Base-by-base conservation (phyloP, 495 filamentous ascomycete genomes). In the Hypoxylon lienhwacheense region DNA sequence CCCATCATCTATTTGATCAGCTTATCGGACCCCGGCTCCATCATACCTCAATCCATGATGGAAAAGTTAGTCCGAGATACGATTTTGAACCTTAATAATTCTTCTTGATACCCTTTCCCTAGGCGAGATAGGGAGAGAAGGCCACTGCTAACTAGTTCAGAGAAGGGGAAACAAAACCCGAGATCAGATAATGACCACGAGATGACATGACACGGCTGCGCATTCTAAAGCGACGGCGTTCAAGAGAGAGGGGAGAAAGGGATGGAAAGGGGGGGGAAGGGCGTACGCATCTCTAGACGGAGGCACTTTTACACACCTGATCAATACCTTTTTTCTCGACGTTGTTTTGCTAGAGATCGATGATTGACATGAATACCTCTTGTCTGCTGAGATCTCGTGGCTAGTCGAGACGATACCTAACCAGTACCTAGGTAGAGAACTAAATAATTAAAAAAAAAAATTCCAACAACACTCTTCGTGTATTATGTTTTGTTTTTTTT, bases 161-260 rank as follows among this genome's bases (percentile, higher is more conserved):
- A 35, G 25, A 26, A 7, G 12, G n/a, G 11, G 7, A n/a, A 31
- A 17, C 17, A 15, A 44, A 29, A 40, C 20, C n/a, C 14, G 8
- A n/a, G n/a, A n/a, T n/a, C n/a, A n/a, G n/a, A n/a, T n/a, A n/a
- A n/a, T n/a, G n/a, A n/a, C n/a, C n/a, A n/a, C n/a, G n/a, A n/a
- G n/a, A n/a, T n/a, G n/a, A 21, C 15, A 32, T 47, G 28, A 25
- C 34, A 52, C 16, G 20, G 42, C 31, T 35, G 22, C 33, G 15
- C 42, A 46, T 51, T 36, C 24, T 8, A 35, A 54, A 33, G 56
- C 50, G 56, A 52, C 32, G 39, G 45, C 50, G 40, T 60, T 54
- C 16, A 54, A n/a, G n/a, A n/a, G n/a, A n/a, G n/a, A n/a, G n/a
- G n/a, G 55, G 48, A 44, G 39, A 25, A 20, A 8, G 32, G 22